Conservation (phyloP, 1,284 basidiomycete genomes). For the Rhodotorula sp. region DNA sequence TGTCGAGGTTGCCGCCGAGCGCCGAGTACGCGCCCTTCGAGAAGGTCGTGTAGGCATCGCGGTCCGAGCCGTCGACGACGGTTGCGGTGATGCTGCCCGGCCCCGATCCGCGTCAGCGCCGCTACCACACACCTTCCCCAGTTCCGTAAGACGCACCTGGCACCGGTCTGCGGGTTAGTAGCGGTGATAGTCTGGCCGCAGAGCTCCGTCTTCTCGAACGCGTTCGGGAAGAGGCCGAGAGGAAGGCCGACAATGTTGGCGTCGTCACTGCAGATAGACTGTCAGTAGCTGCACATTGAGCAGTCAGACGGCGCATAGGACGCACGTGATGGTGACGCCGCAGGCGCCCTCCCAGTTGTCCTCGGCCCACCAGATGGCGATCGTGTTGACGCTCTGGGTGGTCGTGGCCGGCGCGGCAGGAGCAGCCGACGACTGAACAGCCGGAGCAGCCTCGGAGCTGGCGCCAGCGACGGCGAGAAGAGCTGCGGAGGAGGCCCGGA, state of each 20-base stretch:
- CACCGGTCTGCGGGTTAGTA: slow-evolving; percentile 19
- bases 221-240: slow-evolving; percentile 25
- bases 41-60: slow-evolving; percentile 17
- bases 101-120: background rate
- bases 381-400: slow-evolving; percentile 9
- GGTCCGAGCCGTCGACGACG: slow-evolving; percentile 24
- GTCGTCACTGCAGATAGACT: background rate
- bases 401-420: background rate
- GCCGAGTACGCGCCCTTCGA: slow-evolving; percentile 20
- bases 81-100: slow-evolving; percentile 8
- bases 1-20: slow-evolving; percentile 12
- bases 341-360: slow-evolving; percentile 25
- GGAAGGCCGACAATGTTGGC: slow-evolving; percentile 21
- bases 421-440: slow-evolving; percentile 5
- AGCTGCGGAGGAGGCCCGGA: background rate
- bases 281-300: too few species aligned
- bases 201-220: slow-evolving; percentile 15
- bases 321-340: slow-evolving; percentile 22
- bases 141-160: background rate
- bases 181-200: slow-evolving; percentile 24
- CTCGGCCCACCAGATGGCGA: slow-evolving; percentile 33
- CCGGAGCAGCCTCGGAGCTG: background rate
- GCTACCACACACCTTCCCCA: background rate
- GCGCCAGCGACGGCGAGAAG: slow-evolving; percentile 4
- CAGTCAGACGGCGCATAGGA: too few species aligned